These are phyloP conservation scores for Aspergillus arachidicola DNA, from an alignment of 2,329 filamentous ascomycete genomes.

Conservation along the genomic window DNA sequence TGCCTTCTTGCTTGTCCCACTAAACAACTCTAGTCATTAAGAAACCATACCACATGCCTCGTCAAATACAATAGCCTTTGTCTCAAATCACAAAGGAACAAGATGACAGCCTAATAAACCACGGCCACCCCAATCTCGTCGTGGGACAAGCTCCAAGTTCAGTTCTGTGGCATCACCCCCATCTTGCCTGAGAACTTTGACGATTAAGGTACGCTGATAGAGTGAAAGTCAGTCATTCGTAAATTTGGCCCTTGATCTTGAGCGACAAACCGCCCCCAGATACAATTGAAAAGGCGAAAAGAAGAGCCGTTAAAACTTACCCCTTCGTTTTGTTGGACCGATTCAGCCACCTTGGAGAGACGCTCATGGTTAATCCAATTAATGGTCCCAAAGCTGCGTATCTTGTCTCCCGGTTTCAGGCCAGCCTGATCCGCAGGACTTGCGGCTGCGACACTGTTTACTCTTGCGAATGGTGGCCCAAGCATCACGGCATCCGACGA, in stretches of 20 bases:
- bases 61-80: slow-evolving; percentile 6
- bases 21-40: slow-evolving; percentile 14
- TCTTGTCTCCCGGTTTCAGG: slow-evolving; percentile 75
- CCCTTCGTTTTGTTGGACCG: slow-evolving; percentile 85
- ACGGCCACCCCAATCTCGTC: slow-evolving; percentile 83
- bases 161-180: slow-evolving; percentile 56
- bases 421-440: slow-evolving; percentile 86
- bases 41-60: slow-evolving; percentile 24
- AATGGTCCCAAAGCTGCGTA: slow-evolving; percentile 82
- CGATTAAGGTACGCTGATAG: slow-evolving; percentile 66
- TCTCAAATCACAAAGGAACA: slow-evolving; percentile 66
- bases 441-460: slow-evolving; percentile 76
- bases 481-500: slow-evolving; percentile 36
- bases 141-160: slow-evolving; percentile 72
- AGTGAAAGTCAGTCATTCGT: slow-evolving; percentile 5
- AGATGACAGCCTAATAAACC: slow-evolving; percentile 91
- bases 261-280: not conserved
- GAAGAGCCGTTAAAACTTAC: slow-evolving; percentile 55
- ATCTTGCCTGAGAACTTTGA: slow-evolving; percentile 63
- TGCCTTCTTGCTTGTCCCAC: slow-evolving; percentile 6
- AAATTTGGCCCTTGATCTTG: not conserved
- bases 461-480: slow-evolving; percentile 77
- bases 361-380: slow-evolving; percentile 84
- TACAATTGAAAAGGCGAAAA: not conserved
- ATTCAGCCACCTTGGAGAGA: slow-evolving; percentile 82